Base-by-base conservation (phyloP, 1,284 basidiomycete genomes). In the Trichosporon asahii region DNA sequence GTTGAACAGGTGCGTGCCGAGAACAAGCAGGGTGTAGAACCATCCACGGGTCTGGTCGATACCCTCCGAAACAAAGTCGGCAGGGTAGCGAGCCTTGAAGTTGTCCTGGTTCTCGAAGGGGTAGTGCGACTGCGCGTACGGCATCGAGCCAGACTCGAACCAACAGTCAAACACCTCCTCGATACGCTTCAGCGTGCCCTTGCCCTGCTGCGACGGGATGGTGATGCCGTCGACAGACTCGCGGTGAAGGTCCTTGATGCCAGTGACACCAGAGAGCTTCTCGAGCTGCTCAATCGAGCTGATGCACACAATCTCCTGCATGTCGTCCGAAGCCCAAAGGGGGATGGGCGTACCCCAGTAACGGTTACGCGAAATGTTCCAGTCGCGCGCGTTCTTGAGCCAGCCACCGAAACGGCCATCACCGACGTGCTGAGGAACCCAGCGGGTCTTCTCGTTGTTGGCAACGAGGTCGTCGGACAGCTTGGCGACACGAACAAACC, bases 141-240 rank as follows among this genome's bases (percentile, higher is more conserved):
- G 97, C 97, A 99, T 99, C 80, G 95, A 96, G 84, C 97, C 97
- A 7, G 96, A 98, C 86, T 99, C 97, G 82, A 99, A 99, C 97
- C 97, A 99, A 82, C 97, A 99, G 83, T 99, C 97, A 82, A 99
- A 99, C 35, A 99, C 95, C 83, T 98, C 97, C 72, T 98, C 94
- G 21, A 98, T 88, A 70, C 96, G 90, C 83, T 88, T 93, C 57
- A 99, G 85, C 23, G 85, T 83, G n/a, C 96, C 97, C 80, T 95
- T 97, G 73, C 95, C 96, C 82, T 90, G 84, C 80, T 91, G 87
- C 37, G 95, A 98, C 4, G 96, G 97, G 78, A 99, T 98, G 69
- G 93, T 95, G 85, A 99, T 93, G 79, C 93, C 89, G 83, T 98
- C 95, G 77, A 99, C 95, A 80, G 90, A 93, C 75, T 99, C 95